Conservation (phyloP, 305 asterid genomes). For the Striga hermonthica region DNA sequence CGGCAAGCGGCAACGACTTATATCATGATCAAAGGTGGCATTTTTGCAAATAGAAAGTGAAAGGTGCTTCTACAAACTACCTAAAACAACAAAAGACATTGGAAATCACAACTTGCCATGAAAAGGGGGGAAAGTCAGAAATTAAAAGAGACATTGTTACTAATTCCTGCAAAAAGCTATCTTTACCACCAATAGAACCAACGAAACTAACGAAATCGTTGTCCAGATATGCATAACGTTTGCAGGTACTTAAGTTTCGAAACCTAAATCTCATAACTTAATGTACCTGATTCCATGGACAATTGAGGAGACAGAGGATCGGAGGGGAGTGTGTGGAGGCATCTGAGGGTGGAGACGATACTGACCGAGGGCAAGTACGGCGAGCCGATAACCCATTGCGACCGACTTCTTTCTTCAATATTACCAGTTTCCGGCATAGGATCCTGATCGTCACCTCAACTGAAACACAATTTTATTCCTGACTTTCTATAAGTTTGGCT, state of each 20-base stretch:
- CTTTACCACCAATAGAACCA: background rate
- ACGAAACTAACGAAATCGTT: background rate
- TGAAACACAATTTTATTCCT: slow-evolving; percentile 15
- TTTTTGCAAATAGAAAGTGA: no score
- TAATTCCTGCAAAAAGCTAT: background rate
- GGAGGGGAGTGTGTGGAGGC: slow-evolving; percentile 57
- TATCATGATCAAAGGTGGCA: no score
- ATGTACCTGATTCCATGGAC: slow-evolving; percentile 61
- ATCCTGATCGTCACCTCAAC: slow-evolving; percentile 44
- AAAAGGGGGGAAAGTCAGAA: no score
- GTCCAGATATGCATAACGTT: background rate
- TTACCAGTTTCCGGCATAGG: slow-evolving; percentile 57
- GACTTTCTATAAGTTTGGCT: no score
- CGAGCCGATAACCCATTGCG: slow-evolving; percentile 78
- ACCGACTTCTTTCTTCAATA: slow-evolving; percentile 44
- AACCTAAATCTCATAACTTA: background rate
- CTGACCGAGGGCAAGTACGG: slow-evolving; percentile 51
- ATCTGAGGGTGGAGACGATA: slow-evolving; percentile 69
- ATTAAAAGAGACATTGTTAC: no score
- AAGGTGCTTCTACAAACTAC: no score
- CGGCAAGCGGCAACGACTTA: no score
- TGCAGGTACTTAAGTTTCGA: slow-evolving; percentile 15
- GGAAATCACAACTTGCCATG: no score
- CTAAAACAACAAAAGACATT: no score
- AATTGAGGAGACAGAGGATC: slow-evolving; percentile 52